Evolutionary conservation across 441 rosid genomes (phyloP).

Genomic region (Adansonia rubrostipa): DNA sequence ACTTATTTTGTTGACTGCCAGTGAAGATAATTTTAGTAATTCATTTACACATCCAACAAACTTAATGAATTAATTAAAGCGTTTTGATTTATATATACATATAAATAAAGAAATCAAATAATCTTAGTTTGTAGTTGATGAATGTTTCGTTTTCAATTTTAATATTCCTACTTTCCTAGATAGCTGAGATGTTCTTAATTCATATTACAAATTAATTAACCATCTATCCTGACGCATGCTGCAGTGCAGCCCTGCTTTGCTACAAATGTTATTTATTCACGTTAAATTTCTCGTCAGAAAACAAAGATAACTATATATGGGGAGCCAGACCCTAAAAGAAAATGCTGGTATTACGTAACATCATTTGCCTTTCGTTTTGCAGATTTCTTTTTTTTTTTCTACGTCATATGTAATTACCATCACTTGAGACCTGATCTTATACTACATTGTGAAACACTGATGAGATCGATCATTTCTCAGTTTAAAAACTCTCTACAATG

Average conservation of each 20-base stretch:
- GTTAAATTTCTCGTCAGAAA: neutral
- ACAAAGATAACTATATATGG: neutral
- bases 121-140: too few relatives aligned
- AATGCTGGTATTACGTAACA: neutral
- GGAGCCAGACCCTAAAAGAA: neutral
- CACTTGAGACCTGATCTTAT: too few relatives aligned
- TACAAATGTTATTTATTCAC: conserved; percentile 18
- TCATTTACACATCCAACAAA: neutral
- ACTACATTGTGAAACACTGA: neutral
- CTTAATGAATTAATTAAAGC: neutral
- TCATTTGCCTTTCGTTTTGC: neutral
- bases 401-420: too few relatives aligned
- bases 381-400: neutral
- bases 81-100: too few relatives aligned
- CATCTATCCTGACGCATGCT: neutral
- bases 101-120: neutral
- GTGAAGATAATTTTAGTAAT: neutral
- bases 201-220: too few relatives aligned
- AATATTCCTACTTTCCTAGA: too few relatives aligned
- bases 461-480: too few relatives aligned
- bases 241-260: neutral
- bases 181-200: too few relatives aligned
- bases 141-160: too few relatives aligned
- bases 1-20: neutral
- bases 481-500: too few relatives aligned